Conservation (phyloP, 2,329 filamentous ascomycete genomes). For the Epichloe typhina region DNA sequence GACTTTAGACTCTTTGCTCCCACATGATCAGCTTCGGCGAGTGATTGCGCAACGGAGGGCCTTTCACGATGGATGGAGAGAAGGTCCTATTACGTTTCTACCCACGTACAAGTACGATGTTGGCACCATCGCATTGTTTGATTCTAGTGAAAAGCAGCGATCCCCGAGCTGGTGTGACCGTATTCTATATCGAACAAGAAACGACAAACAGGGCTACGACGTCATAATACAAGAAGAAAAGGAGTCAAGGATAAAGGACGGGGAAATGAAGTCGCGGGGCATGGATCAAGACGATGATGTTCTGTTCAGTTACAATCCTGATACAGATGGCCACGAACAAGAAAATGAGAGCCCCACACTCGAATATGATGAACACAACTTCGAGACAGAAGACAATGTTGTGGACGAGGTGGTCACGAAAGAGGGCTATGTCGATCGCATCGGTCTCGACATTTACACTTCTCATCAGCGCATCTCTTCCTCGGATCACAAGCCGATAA, state of each 20-base stretch:
- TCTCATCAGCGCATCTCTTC: constrained; percentile 84
- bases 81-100: constrained; percentile 77
- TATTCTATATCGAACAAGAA: constrained; percentile 70
- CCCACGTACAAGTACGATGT: constrained; percentile 98
- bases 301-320: constrained; percentile 81
- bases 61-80: constrained; percentile 85
- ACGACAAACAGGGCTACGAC: constrained; percentile 54
- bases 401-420: constrained; percentile 37
- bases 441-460: constrained; percentile 55
- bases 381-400: constrained; percentile 30
- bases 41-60: constrained; percentile 64
- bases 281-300: constrained; percentile 73
- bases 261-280: constrained; percentile 73
- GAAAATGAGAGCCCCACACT: constrained; percentile 20
- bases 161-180: constrained; percentile 96
- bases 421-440: constrained; percentile 41
- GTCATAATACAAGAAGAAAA: constrained; percentile 49
- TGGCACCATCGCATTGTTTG: constrained; percentile 83
- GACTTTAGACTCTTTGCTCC: constrained; percentile 72
- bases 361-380: constrained; percentile 47
- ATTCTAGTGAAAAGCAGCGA: constrained; percentile 87
- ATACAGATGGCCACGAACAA: constrained; percentile 48
- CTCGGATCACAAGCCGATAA: constrained; percentile 89
- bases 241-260: constrained; percentile 57
- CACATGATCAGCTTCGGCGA: constrained; percentile 74